phyloP scores from a whole-genome alignment of 306 rosid species.

The Cotoneaster glaucophyllus region DNA sequence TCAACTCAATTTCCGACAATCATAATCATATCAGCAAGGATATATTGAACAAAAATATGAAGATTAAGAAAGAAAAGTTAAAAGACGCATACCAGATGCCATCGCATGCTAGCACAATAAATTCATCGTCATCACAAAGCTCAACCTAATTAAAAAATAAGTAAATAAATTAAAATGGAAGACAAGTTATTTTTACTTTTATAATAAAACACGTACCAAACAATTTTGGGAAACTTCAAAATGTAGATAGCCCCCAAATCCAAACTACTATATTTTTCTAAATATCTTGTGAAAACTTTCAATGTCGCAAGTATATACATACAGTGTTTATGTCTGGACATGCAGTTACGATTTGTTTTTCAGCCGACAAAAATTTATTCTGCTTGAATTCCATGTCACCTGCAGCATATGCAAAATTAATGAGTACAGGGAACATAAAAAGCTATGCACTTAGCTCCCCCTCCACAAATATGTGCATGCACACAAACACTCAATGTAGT shows the following conservation, averaged over 20 bases:
- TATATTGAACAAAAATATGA: slow-evolving; percentile 2
- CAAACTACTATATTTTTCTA: background rate
- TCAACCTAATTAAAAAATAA: slow-evolving; percentile 49
- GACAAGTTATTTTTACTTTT: background rate
- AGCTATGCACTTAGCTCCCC: background rate
- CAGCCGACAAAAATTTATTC: slow-evolving; percentile 74
- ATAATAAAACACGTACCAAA: background rate
- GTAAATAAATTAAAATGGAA: background rate
- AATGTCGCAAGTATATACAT: slow-evolving; percentile 24
- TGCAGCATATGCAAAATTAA: slow-evolving; percentile 32
- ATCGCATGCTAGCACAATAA: slow-evolving; percentile 73
- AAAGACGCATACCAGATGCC: slow-evolving; percentile 77
- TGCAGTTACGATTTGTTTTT: slow-evolving; percentile 82
- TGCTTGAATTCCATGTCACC: slow-evolving; percentile 98
- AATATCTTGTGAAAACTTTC: background rate
- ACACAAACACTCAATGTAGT: background rate
- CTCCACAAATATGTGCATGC: background rate
- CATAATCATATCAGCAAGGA: background rate
- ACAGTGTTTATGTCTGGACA: slow-evolving; percentile 88
- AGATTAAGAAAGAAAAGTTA: background rate
- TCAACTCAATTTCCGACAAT: background rate
- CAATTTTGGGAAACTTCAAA: background rate
- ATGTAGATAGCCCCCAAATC: background rate
- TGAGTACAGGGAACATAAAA: slow-evolving; percentile 17
- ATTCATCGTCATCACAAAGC: slow-evolving; percentile 86